A percentile compares a stretch with the other conserved stretches of the same genome.
Conservation (phyloP, 1,284 basidiomycete genomes). For the Porogramme epimiltina region DNA sequence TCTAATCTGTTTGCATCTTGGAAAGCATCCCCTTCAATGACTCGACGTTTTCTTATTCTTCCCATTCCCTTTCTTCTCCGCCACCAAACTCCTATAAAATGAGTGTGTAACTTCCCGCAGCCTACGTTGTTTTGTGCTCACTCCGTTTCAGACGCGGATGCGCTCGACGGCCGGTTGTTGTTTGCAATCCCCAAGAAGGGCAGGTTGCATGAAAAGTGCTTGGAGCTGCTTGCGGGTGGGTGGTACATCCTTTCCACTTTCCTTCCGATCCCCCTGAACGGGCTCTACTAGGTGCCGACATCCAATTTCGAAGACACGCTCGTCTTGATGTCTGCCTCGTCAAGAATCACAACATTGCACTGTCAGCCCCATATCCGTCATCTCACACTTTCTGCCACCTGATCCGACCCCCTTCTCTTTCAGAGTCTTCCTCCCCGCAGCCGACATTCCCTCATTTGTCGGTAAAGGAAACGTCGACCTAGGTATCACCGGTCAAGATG, state of each 20-base stretch:
- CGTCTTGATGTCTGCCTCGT: slow-evolving; percentile 92
- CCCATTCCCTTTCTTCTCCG: background rate
- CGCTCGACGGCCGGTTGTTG: slow-evolving; percentile 73
- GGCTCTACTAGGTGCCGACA: slow-evolving; percentile 78
- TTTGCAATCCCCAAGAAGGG: slow-evolving; percentile 99
- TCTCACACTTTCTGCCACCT: background rate
- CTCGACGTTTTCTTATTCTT: slow-evolving; percentile 1
- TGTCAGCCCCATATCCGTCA: slow-evolving; percentile 50
- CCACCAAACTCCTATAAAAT: slow-evolving; percentile 6
- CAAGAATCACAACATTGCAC: slow-evolving; percentile 90
- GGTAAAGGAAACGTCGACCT: slow-evolving; percentile 95
- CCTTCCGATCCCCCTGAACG: too few relatives aligned
- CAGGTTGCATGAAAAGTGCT: slow-evolving; percentile 90
- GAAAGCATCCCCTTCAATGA: slow-evolving; percentile 7
- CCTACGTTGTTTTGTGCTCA: background rate
- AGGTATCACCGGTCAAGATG: slow-evolving; percentile 96
- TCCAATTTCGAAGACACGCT: slow-evolving; percentile 91
- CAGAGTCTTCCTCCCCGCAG: slow-evolving; percentile 95
- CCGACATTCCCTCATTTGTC: slow-evolving; percentile 98
- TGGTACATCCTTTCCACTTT: slow-evolving; percentile 11
- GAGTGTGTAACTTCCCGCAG: slow-evolving; percentile 8
- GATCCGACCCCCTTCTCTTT: slow-evolving; percentile 11
- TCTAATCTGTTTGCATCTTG: slow-evolving; percentile 12
- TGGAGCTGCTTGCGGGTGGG: slow-evolving; percentile 82
- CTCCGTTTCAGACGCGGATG: slow-evolving; percentile 38